Conservation (phyloP, 2,329 filamentous ascomycete species). For the Aplosporella prunicola region DNA sequence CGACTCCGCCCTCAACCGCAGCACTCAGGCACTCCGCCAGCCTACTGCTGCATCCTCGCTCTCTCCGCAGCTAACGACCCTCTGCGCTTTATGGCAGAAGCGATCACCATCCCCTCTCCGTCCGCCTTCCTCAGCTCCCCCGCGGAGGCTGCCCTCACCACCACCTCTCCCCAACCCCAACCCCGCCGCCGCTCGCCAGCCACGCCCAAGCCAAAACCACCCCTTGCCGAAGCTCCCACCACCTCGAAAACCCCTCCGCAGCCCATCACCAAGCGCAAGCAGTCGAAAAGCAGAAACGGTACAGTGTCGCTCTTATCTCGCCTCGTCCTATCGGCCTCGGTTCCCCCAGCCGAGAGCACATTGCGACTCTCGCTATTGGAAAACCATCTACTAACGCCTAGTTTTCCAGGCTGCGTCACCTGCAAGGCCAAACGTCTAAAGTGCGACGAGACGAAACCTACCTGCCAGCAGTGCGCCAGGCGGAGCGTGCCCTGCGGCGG, state of each 20-base stretch:
- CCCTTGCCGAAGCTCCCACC: conserved; percentile 1
- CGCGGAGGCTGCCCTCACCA: conserved; percentile 15
- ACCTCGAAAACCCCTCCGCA: conserved; percentile 14
- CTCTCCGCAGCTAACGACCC: conserved; percentile 9
- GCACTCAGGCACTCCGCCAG: conserved; percentile 6
- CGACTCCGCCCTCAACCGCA: conserved; percentile 10
- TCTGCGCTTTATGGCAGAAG: conserved; percentile 38
- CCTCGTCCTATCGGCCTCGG: neutral
- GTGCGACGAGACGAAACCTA: conserved; percentile 63
- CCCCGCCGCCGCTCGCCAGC: conserved; percentile 11
- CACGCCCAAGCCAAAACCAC: conserved; percentile 3
- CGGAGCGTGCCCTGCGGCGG: conserved; percentile 58
- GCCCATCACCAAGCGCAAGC: conserved; percentile 52
- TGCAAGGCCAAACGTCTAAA: conserved; percentile 66
- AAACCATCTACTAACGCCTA: conserved; percentile 3
- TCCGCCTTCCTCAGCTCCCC: conserved; percentile 42
- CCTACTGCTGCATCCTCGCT: conserved; percentile 11
- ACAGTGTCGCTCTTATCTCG: conserved; percentile 20
- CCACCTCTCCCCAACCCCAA: conserved; percentile 20
- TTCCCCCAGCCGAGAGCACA: neutral
- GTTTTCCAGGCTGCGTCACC: conserved; percentile 57
- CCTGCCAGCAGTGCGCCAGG: conserved; percentile 56
- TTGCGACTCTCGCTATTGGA: neutral
- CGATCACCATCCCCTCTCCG: conserved; percentile 51
- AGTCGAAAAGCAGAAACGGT: conserved; percentile 70